Percentiles rank a stretch among this genome's conserved stretches.
Evolutionary conservation across 257 asterid genomes (phyloP).

Genomic region (Coffea canephora): DNA sequence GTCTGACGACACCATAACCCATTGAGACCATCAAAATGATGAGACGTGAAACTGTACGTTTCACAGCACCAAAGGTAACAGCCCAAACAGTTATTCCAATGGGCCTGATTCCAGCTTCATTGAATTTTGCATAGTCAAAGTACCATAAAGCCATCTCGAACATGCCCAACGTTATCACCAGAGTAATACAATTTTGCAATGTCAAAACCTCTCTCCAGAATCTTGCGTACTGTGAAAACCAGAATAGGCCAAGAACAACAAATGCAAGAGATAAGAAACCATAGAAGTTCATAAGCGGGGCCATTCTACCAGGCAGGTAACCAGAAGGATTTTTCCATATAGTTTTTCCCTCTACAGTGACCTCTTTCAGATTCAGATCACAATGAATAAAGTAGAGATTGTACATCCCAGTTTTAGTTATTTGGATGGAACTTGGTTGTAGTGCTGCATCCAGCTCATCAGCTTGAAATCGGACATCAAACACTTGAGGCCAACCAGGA

Average conservation of each 20-base stretch:
- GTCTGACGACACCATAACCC: conserved; percentile 98
- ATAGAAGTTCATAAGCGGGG: conserved; percentile 86
- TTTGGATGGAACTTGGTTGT: conserved; percentile 61
- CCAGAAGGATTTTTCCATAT: conserved; percentile 96
- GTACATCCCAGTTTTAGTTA: conserved; percentile 90
- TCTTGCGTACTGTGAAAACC: conserved; percentile 93
- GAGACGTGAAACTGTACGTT: conserved; percentile 76
- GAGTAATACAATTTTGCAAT: conserved; percentile 79
- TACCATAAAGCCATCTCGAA: conserved; percentile 95
- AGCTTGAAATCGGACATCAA: conserved; percentile 60
- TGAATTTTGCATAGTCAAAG: conserved; percentile 89
- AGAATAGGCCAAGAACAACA: conserved; percentile 74
- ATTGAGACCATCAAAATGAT: conserved; percentile 82
- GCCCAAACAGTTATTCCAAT: conserved; percentile 91
- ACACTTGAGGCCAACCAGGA: conserved; percentile 93
- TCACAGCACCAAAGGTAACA: conserved; percentile 88
- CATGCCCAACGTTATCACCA: conserved; percentile 90
- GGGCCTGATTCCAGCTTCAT: conserved; percentile 82
- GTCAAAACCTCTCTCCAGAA: conserved; percentile 93
- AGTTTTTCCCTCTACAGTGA: conserved; percentile 70
- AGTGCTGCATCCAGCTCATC: conserved; percentile 50
- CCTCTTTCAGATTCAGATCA: conserved; percentile 70
- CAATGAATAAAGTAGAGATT: conserved; percentile 91
- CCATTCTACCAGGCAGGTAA: conserved; percentile 97
- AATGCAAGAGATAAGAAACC: conserved; percentile 89